Evolutionary conservation across 2,329 filamentous ascomycete species (phyloP).

Genomic region (Calonectria pauciramosa): DNA sequence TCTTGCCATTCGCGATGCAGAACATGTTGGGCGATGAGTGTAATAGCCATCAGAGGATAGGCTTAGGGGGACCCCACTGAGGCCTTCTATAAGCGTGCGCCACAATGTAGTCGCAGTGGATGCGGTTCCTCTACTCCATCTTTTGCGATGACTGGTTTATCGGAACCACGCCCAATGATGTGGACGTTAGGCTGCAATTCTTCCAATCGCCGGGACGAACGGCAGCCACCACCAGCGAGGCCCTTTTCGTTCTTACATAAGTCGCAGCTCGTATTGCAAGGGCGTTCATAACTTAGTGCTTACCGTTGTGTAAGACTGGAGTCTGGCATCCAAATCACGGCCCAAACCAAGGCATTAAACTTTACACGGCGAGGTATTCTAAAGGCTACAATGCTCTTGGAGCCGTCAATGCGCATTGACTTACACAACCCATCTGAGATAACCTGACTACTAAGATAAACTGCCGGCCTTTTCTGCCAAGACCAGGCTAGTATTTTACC

Average conservation of each 20-base stretch:
- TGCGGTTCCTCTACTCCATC: no score
- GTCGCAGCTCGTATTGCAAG: not conserved
- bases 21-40: no score
- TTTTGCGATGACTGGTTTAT: no score
- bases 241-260: not conserved
- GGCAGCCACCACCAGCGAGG: not conserved
- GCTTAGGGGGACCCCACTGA: no score
- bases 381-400: not conserved
- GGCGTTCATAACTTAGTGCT: not conserved
- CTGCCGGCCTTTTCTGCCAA: not conserved
- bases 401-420: not conserved
- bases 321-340: not conserved
- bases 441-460: not conserved
- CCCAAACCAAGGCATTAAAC: not conserved
- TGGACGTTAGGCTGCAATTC: not conserved
- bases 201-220: not conserved
- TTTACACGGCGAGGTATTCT: no score
- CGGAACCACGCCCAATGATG: no score
- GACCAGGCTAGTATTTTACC: not conserved
- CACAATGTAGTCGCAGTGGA: no score
- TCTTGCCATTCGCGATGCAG: no score
- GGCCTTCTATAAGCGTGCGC: no score
- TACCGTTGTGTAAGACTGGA: not conserved
- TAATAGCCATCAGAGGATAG: no score
- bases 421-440: not conserved